Conservation (phyloP, 176 grass and related monocot species). For the Typha latifolia region DNA sequence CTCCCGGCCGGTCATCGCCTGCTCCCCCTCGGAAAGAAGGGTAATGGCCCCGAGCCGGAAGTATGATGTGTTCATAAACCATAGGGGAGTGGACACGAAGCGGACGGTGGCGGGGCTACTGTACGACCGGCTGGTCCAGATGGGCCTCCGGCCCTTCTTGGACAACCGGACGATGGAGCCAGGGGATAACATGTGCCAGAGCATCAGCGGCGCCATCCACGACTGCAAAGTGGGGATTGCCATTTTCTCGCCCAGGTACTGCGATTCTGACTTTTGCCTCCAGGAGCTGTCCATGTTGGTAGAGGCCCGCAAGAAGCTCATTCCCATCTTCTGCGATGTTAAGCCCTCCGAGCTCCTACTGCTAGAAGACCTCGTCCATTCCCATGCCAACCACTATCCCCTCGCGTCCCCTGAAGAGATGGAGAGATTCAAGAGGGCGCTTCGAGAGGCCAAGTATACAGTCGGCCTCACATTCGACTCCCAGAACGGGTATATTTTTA, state of each 20-base stretch:
- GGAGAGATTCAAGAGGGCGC: slow-evolving; percentile 34
- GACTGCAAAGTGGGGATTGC: slow-evolving; percentile 45
- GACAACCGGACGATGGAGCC: slow-evolving; percentile 71
- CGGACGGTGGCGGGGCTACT: slow-evolving; percentile 44
- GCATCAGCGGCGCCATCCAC: slow-evolving; percentile 29
- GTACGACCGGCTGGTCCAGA: slow-evolving; percentile 29
- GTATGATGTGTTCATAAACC: slow-evolving; percentile 83
- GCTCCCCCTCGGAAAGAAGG: not conserved
- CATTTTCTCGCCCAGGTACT: slow-evolving; percentile 61
- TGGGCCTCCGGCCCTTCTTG: slow-evolving; percentile 28
- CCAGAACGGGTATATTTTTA: slow-evolving; percentile 37
- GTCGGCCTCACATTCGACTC: slow-evolving; percentile 69
- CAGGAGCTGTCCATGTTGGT: slow-evolving; percentile 58
- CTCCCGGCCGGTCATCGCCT: not conserved
- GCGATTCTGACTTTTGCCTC: slow-evolving; percentile 66
- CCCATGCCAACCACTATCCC: not conserved
- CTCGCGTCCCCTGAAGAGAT: slow-evolving; percentile 25
- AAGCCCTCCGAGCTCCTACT: slow-evolving; percentile 59
- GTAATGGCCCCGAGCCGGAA: not conserved
- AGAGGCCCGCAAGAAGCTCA: slow-evolving; percentile 49
- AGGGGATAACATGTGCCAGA: slow-evolving; percentile 42
- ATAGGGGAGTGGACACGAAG: slow-evolving; percentile 76
- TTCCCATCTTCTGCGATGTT: slow-evolving; percentile 77
- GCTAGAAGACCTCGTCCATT: slow-evolving; percentile 5
- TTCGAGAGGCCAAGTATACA: slow-evolving; percentile 49